Evolutionary conservation across 495 filamentous ascomycete species (phyloP), one percentile per base, ranked within the genome.

Genomic region (Tirmania nivea): DNA sequence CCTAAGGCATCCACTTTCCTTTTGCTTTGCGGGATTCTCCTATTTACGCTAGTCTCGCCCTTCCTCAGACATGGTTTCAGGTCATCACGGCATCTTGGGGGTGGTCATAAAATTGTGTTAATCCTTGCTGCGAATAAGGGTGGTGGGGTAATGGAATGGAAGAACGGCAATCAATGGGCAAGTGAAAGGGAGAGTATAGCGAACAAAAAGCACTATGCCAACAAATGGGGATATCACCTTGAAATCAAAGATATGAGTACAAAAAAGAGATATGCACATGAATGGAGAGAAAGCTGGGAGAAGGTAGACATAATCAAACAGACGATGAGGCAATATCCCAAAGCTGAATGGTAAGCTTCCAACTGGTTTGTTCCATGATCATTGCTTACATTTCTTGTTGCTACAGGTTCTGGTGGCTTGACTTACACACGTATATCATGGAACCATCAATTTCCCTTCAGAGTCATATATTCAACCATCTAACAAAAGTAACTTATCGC

Each of bases 241-340:
- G 90, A 99, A 62, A 79, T 95, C 55, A 86, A 93, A 55, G 92
- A 99, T 61, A 88, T 99, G 87, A 83, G 85, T 64, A 94, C 88
- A 21, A 92, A 95, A 77, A 96, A 94, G 68, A 77, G 88, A 34
- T 99, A 99, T 65, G 92, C 90, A 49, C 92, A 99, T 65, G 90
- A 99, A 63, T 99, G 90, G 90, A 75, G 90, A 61, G 90, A 99
- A 68, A 89, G 87, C 65, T 99, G 90, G 90, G 90, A 99, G 70
- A 96, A 95, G 73, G 88, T 93, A 52, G 90, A 99, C 64, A 82
- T 86, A 48, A 82, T 99, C 58, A 81, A 92, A 54, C 84, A 90
- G 53, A 78, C 81, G 34, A 83, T 99, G 75, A 75, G 77, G 65
- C 94, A 94, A 67, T 90, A 95, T 62, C 92, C 90, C 20, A 74